phyloP scores from a whole-genome alignment of 2,329 filamentous ascomycete species.

The Dothideomycetidae sp. region DNA sequence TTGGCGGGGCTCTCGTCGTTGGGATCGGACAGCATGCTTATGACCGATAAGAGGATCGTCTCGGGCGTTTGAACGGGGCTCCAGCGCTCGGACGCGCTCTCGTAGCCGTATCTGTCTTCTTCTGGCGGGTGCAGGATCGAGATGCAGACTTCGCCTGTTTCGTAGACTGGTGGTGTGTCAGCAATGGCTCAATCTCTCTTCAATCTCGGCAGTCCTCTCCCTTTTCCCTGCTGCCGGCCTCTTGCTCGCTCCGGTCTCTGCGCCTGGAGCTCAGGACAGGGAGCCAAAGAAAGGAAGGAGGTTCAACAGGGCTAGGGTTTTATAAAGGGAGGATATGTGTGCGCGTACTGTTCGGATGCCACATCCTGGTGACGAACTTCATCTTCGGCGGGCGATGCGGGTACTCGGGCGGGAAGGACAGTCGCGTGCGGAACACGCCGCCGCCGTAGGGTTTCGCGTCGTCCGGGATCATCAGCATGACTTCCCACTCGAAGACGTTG shows the following conservation, averaged over 20 bases:
- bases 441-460: constrained; percentile 70
- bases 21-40: constrained; percentile 80
- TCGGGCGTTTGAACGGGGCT: constrained; percentile 88
- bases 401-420: constrained; percentile 74
- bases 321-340: background rate
- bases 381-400: constrained; percentile 79
- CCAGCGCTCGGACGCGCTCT: constrained; percentile 82
- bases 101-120: constrained; percentile 90
- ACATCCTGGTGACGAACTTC: constrained; percentile 73
- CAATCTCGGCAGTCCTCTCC: no score
- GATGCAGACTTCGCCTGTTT: constrained; percentile 80
- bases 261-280: no score
- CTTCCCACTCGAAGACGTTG: constrained; percentile 94
- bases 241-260: no score
- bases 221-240: no score
- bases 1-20: constrained; percentile 96
- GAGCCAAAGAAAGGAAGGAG: constrained; percentile 1
- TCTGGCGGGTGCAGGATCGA: constrained; percentile 91
- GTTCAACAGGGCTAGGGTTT: background rate
- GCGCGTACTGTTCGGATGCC: constrained; percentile 70
- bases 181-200: background rate
- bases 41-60: constrained; percentile 82
- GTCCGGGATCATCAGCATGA: constrained; percentile 96
- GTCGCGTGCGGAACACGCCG: constrained; percentile 81
- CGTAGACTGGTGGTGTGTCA: constrained; percentile 56